Evolutionary conservation across 805 yeast genomes (phyloP), one percentile per base, ranked within the genome.

Genomic region (Kodamaea kaohsiungensis): DNA sequence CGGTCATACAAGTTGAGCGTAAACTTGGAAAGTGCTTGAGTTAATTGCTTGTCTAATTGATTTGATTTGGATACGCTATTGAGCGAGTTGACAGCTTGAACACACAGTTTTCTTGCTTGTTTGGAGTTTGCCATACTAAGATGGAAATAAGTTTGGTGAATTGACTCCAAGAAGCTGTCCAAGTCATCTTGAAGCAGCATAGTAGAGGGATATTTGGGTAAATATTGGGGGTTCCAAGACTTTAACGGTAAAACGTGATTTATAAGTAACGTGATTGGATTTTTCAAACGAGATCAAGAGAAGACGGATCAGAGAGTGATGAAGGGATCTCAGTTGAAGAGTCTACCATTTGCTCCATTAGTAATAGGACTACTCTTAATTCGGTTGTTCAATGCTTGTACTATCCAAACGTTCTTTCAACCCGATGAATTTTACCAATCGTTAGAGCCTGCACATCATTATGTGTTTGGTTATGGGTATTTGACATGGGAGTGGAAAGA

Each of bases 361-460:
- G 42, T 38, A 13, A 2, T 13, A 2, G 35, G 3, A 10, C 9
- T 55, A 38, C 53, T 82, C 2, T 49, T 73, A 0, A 58, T 80
- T n/a, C 69, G 96, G 40, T 57, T 86, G 8, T 33, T 81, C 61
- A 91, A 91, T 68, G 82, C 96, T 0, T 64, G 88, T 19, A 67
- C 85, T 1, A 81, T 83, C 4, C 66, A 66, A 53, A 91, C 98
- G 0, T 95, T 84, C 65, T 95, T 95, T 71, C 99, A 95, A 68
- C 93, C 99, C 0, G 99, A 95, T 68, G 99, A 95, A 69, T 95
- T 79, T 70, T 95, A 87, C 85, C 99, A 95, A 70, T 78, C 92
- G 0, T 72, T 95, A 50, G 99, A 95, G 64, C 97, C 97, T 0
- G 99, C 98, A 0, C 97, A 91, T 68, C 54, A 64, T 3, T 72